Base-by-base conservation (phyloP, 106 monocot genomes). In the Dioscorea dumetorum region DNA sequence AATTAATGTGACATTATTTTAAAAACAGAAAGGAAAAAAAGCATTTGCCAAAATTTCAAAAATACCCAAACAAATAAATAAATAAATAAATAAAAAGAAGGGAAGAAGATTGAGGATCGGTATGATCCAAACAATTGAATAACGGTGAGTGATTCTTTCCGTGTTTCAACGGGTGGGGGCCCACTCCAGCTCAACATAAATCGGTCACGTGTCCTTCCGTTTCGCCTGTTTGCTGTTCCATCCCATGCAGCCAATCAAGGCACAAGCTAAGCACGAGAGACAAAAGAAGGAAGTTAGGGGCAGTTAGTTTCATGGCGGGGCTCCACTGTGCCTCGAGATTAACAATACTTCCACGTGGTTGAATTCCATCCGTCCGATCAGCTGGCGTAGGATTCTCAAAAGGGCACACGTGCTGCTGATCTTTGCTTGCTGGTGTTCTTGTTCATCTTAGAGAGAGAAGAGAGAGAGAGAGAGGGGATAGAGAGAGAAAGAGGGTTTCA, bases 361-460 rank as follows among this genome's bases (percentile, higher is more conserved):
- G 0, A 4, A 20, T 21, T 12, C 3, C 8, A 17, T 14, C 57
- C 69, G 57, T 57, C 56, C 22, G 50, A 66, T 66, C 22, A 66
- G 48, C 11, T 5, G 17, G 58, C 69, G 69, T 20, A 70, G 60
- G 60, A 70, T 70, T 22, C 49, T 32, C 56, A 32, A 9, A 24
- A 18, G 60, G 3, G 1, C 48, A 49, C 61, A 71, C 71, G 71
- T 71, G 71, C 58, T 51, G 68, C 33, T 33, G 3, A 53, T 68
- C 68, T 68, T 16, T n/a, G 16, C 18, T 28, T 24, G 52, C 21
- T 18, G 24, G 24, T 34, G 4, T 50, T 58, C 35, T 57, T 34
- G 17, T 60, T 48, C 48, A 28, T 28, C 10, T 8, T 41, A 41
- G 41, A 41, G 41, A 41, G 41, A 41, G 41, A 41, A 41, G 41